phyloP scores from a whole-genome alignment of 495 filamentous ascomycete genomes.

The Cercophora newfieldiana region DNA sequence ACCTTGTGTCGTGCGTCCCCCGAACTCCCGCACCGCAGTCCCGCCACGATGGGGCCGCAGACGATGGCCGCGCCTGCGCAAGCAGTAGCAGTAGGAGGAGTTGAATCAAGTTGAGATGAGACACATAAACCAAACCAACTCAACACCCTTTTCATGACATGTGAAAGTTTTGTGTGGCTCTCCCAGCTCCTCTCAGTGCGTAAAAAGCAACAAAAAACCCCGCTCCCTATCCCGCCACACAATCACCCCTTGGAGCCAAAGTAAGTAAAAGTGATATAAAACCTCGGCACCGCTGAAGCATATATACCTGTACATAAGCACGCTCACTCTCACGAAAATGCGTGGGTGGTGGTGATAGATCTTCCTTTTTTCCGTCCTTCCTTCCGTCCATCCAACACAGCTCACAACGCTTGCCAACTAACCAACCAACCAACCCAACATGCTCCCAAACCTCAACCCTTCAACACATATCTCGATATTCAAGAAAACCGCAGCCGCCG shows the following conservation, averaged over 20 bases:
- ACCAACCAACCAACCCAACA: not conserved
- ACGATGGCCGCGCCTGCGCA: not conserved
- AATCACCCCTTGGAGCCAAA: not conserved
- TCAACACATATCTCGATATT: too few relatives aligned
- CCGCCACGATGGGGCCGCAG: not conserved
- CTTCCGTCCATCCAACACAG: not conserved
- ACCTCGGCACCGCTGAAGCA: not conserved
- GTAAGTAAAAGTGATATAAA: not conserved
- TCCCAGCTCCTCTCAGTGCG: too few relatives aligned
- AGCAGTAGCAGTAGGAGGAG: not conserved
- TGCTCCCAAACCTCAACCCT: not conserved
- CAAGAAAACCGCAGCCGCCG: slow-evolving; percentile 6
- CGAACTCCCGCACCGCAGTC: not conserved
- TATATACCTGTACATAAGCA: not conserved
- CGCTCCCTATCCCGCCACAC: not conserved
- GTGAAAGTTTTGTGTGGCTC: not conserved
- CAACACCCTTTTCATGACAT: not conserved
- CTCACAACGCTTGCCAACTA: slow-evolving; percentile 1
- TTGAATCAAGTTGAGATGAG: not conserved
- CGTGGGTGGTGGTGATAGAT: not conserved
- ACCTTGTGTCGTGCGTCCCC: slow-evolving; percentile 28
- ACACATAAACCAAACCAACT: not conserved
- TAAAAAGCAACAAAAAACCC: not conserved
- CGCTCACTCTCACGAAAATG: not conserved
- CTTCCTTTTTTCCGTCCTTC: not conserved